Conservation (phyloP, 2,329 filamentous ascomycete species). For the Arthrinium phaeospermum region DNA sequence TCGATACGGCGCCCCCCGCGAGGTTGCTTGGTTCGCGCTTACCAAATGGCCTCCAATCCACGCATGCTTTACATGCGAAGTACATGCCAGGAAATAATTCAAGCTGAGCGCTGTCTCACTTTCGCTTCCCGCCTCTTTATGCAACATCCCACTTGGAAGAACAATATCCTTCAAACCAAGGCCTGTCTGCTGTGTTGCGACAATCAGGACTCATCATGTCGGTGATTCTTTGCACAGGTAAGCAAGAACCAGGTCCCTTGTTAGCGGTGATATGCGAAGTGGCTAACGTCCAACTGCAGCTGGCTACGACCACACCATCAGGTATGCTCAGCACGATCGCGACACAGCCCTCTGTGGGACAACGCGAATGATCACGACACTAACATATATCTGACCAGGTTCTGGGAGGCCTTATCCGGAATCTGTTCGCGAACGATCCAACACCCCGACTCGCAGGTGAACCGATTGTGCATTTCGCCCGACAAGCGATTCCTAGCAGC, state of each 20-base stretch:
- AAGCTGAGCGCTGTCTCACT: not conserved
- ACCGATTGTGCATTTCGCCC: constrained; percentile 96
- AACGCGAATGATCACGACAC: not conserved
- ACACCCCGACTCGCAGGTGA: constrained; percentile 97
- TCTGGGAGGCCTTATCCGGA: constrained; percentile 97
- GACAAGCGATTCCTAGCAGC: constrained; percentile 96
- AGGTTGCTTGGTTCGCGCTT: not conserved
- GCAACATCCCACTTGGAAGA: not conserved
- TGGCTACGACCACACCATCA: constrained; percentile 68
- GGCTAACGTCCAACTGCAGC: constrained; percentile 43
- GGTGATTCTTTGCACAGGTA: constrained; percentile 21
- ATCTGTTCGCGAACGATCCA: constrained; percentile 99
- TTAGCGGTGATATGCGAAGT: not conserved
- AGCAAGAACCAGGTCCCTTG: not conserved
- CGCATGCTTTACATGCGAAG: not conserved
- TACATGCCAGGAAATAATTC: not conserved
- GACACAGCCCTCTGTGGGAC: not conserved
- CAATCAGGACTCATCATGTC: constrained; percentile 13
- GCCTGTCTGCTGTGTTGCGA: not conserved
- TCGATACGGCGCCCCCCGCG: constrained; percentile 1
- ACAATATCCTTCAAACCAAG: not conserved
- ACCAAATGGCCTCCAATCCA: not conserved
- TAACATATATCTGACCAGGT: constrained; percentile 57
- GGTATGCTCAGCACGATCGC: constrained; percentile 44
- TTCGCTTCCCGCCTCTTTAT: not conserved